Evolutionary conservation across 2,329 filamentous ascomycete species (phyloP).

Genomic region (Pyricularia grisea): DNA sequence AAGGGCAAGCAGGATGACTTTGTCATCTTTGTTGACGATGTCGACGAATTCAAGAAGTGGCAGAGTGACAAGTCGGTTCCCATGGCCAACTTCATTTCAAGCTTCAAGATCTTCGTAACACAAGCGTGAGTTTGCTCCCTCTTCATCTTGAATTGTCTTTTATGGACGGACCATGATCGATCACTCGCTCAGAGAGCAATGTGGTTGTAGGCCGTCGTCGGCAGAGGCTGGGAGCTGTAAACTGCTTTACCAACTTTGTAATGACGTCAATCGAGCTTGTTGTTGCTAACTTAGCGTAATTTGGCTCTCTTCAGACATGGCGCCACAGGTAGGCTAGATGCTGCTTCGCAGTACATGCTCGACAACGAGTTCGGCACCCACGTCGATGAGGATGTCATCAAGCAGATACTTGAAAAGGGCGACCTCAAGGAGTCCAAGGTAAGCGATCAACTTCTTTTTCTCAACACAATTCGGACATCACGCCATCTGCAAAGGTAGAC

Average conservation of each 20-base stretch:
- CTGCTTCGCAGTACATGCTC: slow-evolving; percentile 63
- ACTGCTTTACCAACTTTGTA: not conserved
- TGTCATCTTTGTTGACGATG: slow-evolving; percentile 49
- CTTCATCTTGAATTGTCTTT: not conserved
- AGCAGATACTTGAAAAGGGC: slow-evolving; percentile 72
- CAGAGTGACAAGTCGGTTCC: slow-evolving; percentile 27
- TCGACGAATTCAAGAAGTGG: slow-evolving; percentile 68
- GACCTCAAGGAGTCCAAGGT: slow-evolving; percentile 53
- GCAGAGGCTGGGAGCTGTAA: not conserved
- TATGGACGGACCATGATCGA: not conserved
- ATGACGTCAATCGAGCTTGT: not conserved
- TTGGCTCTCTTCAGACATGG: slow-evolving; percentile 57
- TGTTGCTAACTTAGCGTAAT: slow-evolving; percentile 4
- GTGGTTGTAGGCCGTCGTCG: not conserved
- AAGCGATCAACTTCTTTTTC: slow-evolving; percentile 12
- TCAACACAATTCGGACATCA: not conserved
- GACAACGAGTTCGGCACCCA: slow-evolving; percentile 82
- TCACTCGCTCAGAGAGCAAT: not conserved
- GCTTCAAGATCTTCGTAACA: slow-evolving; percentile 84
- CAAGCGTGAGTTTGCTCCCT: slow-evolving; percentile 61
- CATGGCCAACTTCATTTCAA: slow-evolving; percentile 14
- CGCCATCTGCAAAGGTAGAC: not conserved
- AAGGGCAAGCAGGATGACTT: slow-evolving; percentile 56
- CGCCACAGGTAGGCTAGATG: slow-evolving; percentile 68
- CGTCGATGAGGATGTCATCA: slow-evolving; percentile 71